These are phyloP conservation scores for Tremella mesenterica DNA, from an alignment of 768 basidiomycete species.

Conservation along the genomic window DNA sequence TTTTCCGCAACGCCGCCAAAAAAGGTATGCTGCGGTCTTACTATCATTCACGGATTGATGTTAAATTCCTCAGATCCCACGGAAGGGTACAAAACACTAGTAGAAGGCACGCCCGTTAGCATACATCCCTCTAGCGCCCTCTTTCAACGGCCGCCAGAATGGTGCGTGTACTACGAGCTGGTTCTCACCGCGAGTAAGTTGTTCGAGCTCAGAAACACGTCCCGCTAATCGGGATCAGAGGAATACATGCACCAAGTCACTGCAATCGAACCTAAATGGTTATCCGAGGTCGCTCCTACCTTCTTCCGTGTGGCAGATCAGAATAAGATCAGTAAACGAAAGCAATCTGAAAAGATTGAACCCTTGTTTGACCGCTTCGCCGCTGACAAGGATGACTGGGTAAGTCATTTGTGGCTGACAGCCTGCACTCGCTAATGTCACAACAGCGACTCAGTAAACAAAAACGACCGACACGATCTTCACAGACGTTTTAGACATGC, in stretches of 20 bases:
- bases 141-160: conserved; percentile 90
- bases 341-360: conserved; percentile 62
- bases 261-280: conserved; percentile 95
- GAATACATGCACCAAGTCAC: conserved; percentile 53
- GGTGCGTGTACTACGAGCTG: conserved; percentile 67
- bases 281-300: conserved; percentile 93
- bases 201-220: conserved; percentile 45
- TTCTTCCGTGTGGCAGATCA: conserved; percentile 98
- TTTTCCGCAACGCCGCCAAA: conserved; percentile 96
- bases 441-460: conserved; percentile 38
- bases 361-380: conserved; percentile 77
- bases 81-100: conserved; percentile 76
- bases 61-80: conserved; percentile 47
- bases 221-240: conserved; percentile 18
- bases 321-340: conserved; percentile 68
- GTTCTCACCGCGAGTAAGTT: conserved; percentile 94
- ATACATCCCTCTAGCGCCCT: conserved; percentile 89
- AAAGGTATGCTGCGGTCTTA: conserved; percentile 53
- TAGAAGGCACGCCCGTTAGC: conserved; percentile 75
- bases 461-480: conserved; percentile 38
- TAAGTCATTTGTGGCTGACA: conserved; percentile 5
- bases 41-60: conserved; percentile 48
- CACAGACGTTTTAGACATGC: conserved; percentile 38
- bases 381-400: conserved; percentile 54
- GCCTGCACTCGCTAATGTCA: neutral